Conservation (phyloP, 495 filamentous ascomycete species). For the Articulospora tetracladia region DNA sequence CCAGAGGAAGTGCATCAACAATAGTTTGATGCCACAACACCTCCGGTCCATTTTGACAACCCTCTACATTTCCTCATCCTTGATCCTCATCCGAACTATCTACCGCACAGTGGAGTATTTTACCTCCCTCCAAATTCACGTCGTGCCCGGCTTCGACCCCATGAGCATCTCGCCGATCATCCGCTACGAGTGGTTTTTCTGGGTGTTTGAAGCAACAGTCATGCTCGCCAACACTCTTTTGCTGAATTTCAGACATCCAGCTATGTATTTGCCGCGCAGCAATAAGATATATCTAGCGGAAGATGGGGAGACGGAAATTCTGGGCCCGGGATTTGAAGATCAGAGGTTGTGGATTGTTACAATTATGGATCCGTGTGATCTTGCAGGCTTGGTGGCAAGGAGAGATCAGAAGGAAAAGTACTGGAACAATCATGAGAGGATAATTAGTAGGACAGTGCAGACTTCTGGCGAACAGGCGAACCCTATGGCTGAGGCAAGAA, state of each 20-base stretch:
- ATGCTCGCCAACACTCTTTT: conserved; percentile 61
- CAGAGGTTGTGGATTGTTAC: conserved; percentile 45
- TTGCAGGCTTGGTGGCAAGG: conserved; percentile 49
- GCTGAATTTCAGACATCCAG: conserved; percentile 60
- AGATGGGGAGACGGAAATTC: conserved; percentile 61
- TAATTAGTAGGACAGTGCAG: background rate
- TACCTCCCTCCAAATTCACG: conserved; percentile 5
- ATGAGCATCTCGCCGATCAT: conserved; percentile 43
- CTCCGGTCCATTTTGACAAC: conserved; percentile 53
- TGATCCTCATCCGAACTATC: conserved; percentile 58
- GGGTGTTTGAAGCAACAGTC: conserved; percentile 59
- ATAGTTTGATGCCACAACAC: conserved; percentile 46
- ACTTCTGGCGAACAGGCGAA: background rate
- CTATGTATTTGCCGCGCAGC: conserved; percentile 51
- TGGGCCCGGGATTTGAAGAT: conserved; percentile 59
- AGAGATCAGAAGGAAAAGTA: conserved; percentile 32
- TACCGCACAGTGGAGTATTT: conserved; percentile 64
- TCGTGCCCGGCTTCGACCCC: conserved; percentile 11
- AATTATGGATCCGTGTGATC: conserved; percentile 62
- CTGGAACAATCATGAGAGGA: conserved; percentile 4
- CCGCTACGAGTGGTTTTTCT: conserved; percentile 68
- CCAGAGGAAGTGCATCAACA: conserved; percentile 51
- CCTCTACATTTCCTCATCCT: conserved; percentile 54
- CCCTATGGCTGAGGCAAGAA: background rate
- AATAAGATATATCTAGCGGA: conserved; percentile 58